Evolutionary conservation across 768 basidiomycete species (phyloP).

Genomic region (Rhodosporidiobolus odoratus): DNA sequence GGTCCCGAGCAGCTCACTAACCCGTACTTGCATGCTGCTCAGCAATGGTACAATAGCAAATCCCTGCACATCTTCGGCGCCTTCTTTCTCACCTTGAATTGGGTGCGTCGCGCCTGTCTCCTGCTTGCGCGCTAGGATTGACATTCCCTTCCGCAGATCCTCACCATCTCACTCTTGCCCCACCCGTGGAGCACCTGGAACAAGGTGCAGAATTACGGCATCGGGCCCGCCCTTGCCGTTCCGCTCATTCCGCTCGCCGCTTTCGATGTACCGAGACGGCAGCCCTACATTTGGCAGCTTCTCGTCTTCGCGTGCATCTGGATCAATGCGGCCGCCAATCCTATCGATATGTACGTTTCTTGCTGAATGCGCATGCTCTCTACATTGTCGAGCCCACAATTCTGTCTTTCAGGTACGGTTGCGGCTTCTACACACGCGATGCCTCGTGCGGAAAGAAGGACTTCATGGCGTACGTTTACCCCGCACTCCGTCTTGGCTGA

Average conservation of each 20-base stretch:
- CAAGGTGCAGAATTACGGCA: constrained; percentile 44
- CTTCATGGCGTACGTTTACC: constrained; percentile 43
- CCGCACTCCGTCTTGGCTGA: neutral
- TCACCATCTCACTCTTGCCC: constrained; percentile 53
- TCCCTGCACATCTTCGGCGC: constrained; percentile 61
- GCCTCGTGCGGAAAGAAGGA: constrained; percentile 45
- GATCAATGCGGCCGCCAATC: constrained; percentile 10
- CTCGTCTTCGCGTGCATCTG: constrained; percentile 47
- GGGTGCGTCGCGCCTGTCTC: constrained; percentile 53
- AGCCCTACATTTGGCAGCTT: constrained; percentile 59
- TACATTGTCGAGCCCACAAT: neutral
- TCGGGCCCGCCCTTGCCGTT: constrained; percentile 59
- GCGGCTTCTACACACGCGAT: constrained; percentile 37
- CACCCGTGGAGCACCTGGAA: constrained; percentile 46
- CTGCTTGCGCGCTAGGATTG: neutral
- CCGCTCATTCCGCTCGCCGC: constrained; percentile 62
- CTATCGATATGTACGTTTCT: constrained; percentile 24
- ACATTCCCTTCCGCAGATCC: constrained; percentile 55
- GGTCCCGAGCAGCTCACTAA: neutral
- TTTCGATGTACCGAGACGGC: constrained; percentile 66
- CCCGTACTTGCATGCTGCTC: neutral
- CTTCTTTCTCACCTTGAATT: constrained; percentile 62
- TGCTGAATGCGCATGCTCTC: too few relatives aligned
- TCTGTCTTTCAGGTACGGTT: constrained; percentile 46
- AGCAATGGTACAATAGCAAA: constrained; percentile 42